Base-by-base conservation (phyloP, 129 eudicot species). In the Pseudognaphalium luteoalbum region DNA sequence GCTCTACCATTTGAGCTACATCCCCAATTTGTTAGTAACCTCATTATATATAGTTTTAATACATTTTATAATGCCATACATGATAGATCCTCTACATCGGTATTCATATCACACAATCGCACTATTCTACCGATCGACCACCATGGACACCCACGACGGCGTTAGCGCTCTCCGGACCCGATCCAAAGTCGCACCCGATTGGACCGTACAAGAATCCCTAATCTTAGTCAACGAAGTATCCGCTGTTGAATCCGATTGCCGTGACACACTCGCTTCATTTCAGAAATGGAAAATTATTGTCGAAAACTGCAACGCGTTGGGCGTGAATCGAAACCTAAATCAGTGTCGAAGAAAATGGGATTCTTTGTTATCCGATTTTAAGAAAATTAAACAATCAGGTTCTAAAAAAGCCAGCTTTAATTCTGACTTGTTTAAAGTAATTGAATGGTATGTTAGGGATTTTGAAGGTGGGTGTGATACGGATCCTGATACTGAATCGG, bases 1-100 rank as follows among this genome's bases (percentile, higher is more conserved):
- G 97, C 93, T 87, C 96, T 89, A 92, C 96, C 97, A 89, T 92
- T 85, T 92, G 97, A 92, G 97, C 80, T 76, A 76, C 80, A 76
- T 76, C 80, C 80, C 80, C 80, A 57, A 6, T n/a, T n/a, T n/a
- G n/a, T n/a, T n/a, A n/a, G n/a, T n/a, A n/a, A n/a, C n/a, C n/a
- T n/a, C n/a, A n/a, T n/a, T n/a, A n/a, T n/a, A n/a, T n/a, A n/a
- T n/a, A n/a, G n/a, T n/a, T n/a, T 25, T 25, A 25, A 25, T 25
- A 25, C 0, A 25, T 25, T 25, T 25, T 25, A 1, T 25, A 1
- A 25, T 25, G 28, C 0, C 28, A 25, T 10, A 12, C 4, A 44
- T n/a, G n/a, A n/a, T n/a, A n/a, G n/a, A n/a, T 0, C 52, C 52
- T 44, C 16, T 44, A 16, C 3, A 39, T 39, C 28, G 28, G 28